Base-by-base conservation (phyloP, 2,329 filamentous ascomycete species). In the Immersiporthe knoxdaviesiana region DNA sequence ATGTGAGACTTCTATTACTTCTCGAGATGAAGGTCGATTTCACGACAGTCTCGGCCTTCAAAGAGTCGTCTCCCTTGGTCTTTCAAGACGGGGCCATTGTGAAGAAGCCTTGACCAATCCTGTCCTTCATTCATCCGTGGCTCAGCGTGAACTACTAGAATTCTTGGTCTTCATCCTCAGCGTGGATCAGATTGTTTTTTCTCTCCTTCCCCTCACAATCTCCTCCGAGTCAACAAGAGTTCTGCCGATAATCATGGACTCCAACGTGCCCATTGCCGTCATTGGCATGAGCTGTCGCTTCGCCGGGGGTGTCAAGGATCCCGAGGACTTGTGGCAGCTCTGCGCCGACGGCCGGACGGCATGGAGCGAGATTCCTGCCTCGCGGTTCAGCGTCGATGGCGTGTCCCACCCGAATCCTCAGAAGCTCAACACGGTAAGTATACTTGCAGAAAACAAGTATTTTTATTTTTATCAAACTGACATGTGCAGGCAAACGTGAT, bases 311-410 rank as follows among this genome's bases (percentile, higher is more conserved):
- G 74, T 76, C 0, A 76, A 68, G 12, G 74, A 72, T 5, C 78
- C 79, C 0, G 77, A 78, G 1, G 75, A 76, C 65, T 73, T 82
- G 8, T 81, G 80, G 79, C 74, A 62, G 37, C 32, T 67, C 58
- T 39, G 32, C 11, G 47, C 60, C 14, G 30, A 63, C 21, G 66
- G 66, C 24, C 50, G 59, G 24, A 54, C 30, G 14, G 66, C 59
- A 32, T 67, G 66, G 66, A 54, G 27, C 18, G 47, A 63, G 47
- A 63, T 54, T 30, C 66, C 66, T 10, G 37, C 30, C 24, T 52
- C 47, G 8, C 59, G 66, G 10, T 65, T 59, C 24, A 61, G 65
- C 39, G 5, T 30, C 27, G 56, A 60, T 21, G 35, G 35, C 2
- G 37, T 47, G 21, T 65, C 54, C 24, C 50, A 68, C 8, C 52